Evolutionary conservation across 2,329 filamentous ascomycete genomes (phyloP).

Genomic region (Sphaerostilbella broomeana): DNA sequence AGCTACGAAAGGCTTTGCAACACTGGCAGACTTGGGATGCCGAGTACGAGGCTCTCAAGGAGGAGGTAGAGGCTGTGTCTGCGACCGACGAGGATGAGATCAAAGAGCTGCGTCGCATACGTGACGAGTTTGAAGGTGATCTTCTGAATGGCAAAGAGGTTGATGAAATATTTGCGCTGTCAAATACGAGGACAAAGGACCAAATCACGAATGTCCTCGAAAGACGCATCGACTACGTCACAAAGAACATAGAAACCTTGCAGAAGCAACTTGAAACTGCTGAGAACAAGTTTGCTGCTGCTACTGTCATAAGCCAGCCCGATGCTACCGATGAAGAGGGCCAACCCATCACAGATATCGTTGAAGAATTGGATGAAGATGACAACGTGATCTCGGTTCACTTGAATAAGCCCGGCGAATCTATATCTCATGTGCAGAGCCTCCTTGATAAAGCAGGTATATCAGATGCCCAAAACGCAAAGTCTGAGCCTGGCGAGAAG

Average conservation of each 20-base stretch:
- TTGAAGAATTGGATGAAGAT: conserved; percentile 86
- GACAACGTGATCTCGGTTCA: conserved; percentile 71
- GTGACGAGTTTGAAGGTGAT: conserved; percentile 53
- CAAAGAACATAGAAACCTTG: conserved; percentile 68
- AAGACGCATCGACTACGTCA: conserved; percentile 82
- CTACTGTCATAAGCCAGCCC: conserved; percentile 53
- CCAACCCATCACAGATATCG: conserved; percentile 79
- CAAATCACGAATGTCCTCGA: conserved; percentile 55
- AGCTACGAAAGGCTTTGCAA: conserved; percentile 67
- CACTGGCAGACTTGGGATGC: conserved; percentile 90
- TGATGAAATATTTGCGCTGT: conserved; percentile 37
- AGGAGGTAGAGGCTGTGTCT: conserved; percentile 60
- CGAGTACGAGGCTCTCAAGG: conserved; percentile 84
- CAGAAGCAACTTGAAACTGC: conserved; percentile 64
- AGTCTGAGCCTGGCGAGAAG: conserved; percentile 1
- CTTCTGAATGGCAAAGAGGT: conserved; percentile 55
- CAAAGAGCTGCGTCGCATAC: conserved; percentile 51
- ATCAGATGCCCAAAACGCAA: conserved; percentile 33
- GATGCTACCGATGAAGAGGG: conserved; percentile 60
- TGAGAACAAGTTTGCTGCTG: conserved; percentile 62
- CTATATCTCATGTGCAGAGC: conserved; percentile 61
- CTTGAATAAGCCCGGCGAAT: conserved; percentile 60
- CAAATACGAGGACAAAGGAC: conserved; percentile 21
- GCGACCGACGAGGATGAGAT: conserved; percentile 32
- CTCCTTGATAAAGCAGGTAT: conserved; percentile 72